Evolutionary conservation across 495 filamentous ascomycete genomes (phyloP), one percentile per base, ranked within the genome.

Genomic region (Aspergillus hancockii): DNA sequence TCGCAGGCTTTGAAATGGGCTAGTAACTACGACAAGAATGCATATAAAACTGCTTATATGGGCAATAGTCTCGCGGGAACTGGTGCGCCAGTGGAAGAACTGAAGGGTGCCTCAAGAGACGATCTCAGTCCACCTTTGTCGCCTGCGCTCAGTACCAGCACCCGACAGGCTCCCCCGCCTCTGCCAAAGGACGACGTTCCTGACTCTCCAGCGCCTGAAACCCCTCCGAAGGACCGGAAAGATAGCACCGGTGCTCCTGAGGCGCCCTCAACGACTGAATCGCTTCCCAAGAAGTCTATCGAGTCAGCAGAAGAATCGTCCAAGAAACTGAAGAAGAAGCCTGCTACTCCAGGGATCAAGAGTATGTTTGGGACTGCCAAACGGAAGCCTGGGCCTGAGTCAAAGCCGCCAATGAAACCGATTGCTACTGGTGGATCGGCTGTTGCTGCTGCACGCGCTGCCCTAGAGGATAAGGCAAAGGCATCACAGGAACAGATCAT

Each of bases 1-100:
- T 92, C 88, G 16, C 88, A 92, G 23, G 94, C 94, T 12, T 89
- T 98, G 87, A 93, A 97, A 71, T 98, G 94, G 94, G 90, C 93
- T 10, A 76, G 62, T 51, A 74, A 76, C 46, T 79, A 79, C 55
- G 93, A 98, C 67, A 92, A 92, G 71, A 85, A 94, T 66, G 81
- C 86, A 3, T 88, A 94, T 58, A 81, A 91, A 16, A 85, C 87
- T 47, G 86, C 89, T 21, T 98, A 97, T 74, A 80, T 98, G 10
- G 85, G 83, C 13, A 81, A 95, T 66, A 73, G 71, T 25, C 85
- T 81, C 60, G 85, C 87, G 21, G 91, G 91, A 41, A 88, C 81
- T 53, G 91, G 87, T 31, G 63, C 67, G 28, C 31, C 67, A 8
- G 61, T 65, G 8, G 75, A 77, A 41, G 59, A 68, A 7, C 28